phyloP scores from a whole-genome alignment of 345 rosid genomes.

The Anastatica hierochuntica region DNA sequence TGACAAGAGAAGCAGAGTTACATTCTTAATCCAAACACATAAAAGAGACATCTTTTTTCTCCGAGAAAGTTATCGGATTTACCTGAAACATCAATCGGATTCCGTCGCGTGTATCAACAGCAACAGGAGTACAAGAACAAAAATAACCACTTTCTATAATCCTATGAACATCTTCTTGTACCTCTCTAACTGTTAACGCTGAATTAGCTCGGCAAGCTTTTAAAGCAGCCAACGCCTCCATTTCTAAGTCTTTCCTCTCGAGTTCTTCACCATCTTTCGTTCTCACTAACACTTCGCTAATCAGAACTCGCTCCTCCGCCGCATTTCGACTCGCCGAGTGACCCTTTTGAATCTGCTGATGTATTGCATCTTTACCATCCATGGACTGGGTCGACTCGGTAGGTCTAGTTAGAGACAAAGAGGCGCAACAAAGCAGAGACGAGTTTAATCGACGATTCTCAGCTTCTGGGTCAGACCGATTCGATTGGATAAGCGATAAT shows the following conservation, averaged over 20 bases:
- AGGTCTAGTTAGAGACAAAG: constrained; percentile 33
- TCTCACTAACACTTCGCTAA: constrained; percentile 82
- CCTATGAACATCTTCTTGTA: constrained; percentile 90
- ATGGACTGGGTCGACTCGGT: constrained; percentile 30
- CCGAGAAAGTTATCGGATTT: background rate
- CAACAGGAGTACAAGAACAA: constrained; percentile 79
- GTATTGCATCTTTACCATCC: constrained; percentile 18
- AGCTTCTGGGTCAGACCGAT: background rate
- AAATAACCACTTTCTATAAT: constrained; percentile 85
- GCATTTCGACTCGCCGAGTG: constrained; percentile 37
- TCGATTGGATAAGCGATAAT: constrained; percentile 30
- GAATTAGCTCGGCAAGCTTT: constrained; percentile 84
- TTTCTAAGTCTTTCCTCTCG: constrained; percentile 84
- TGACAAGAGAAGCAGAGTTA: constrained; percentile 37
- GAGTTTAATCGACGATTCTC: constrained; percentile 5
- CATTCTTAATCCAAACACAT: constrained; percentile 3
- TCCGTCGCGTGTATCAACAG: constrained; percentile 90
- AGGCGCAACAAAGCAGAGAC: constrained; percentile 45
- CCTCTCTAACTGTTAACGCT: constrained; percentile 72
- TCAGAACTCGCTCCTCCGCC: constrained; percentile 83
- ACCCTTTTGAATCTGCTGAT: constrained; percentile 35
- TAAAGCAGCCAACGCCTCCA: constrained; percentile 70
- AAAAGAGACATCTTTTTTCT: background rate
- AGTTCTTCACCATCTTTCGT: constrained; percentile 92
- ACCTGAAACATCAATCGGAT: constrained; percentile 85